A percentile compares a stretch with the other conserved stretches of the same genome.
phyloP scores from a whole-genome alignment of 1,284 basidiomycete species.

The Tilletia horrida region DNA sequence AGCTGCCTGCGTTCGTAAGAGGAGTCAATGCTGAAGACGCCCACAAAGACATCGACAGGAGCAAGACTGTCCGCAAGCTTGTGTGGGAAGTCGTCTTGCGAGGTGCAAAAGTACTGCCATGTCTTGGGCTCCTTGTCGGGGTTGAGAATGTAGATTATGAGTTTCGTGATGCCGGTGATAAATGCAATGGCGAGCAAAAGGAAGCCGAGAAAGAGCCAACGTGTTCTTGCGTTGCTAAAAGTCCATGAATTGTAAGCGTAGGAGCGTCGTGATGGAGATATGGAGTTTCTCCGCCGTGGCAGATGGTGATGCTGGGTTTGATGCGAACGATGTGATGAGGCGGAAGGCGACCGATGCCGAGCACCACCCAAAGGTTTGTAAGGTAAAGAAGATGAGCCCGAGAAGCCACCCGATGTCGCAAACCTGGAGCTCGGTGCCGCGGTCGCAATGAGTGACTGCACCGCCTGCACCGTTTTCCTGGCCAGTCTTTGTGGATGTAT shows the following conservation, averaged over 20 bases:
- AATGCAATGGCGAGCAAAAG: slow-evolving; percentile 70
- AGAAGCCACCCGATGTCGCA: background rate
- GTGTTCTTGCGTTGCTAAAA: slow-evolving; percentile 65
- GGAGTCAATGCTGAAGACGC: slow-evolving; percentile 81
- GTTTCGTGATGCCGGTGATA: slow-evolving; percentile 59
- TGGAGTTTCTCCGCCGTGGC: slow-evolving; percentile 5
- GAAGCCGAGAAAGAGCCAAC: slow-evolving; percentile 59
- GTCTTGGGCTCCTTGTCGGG: slow-evolving; percentile 91
- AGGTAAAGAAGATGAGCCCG: background rate
- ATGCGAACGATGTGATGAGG: background rate
- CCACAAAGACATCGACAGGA: slow-evolving; percentile 83
- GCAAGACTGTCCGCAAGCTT: slow-evolving; percentile 65
- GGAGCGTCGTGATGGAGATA: background rate
- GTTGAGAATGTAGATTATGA: slow-evolving; percentile 86
- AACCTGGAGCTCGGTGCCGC: background rate
- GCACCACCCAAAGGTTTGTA: background rate
- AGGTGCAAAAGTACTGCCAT: slow-evolving; percentile 85
- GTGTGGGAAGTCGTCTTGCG: slow-evolving; percentile 58
- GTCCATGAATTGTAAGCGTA: slow-evolving; percentile 59
- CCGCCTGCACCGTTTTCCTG: background rate
- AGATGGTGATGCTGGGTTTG: background rate
- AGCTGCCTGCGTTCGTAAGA: slow-evolving; percentile 77
- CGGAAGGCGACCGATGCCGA: slow-evolving; percentile 1
- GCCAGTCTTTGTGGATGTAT: slow-evolving; percentile 8
- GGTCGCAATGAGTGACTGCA: background rate